Percentiles rank a stretch among this genome's conserved stretches.
These are phyloP conservation scores for Epichloe festucae DNA, from an alignment of 2,329 filamentous ascomycete genomes.

Conservation along the genomic window DNA sequence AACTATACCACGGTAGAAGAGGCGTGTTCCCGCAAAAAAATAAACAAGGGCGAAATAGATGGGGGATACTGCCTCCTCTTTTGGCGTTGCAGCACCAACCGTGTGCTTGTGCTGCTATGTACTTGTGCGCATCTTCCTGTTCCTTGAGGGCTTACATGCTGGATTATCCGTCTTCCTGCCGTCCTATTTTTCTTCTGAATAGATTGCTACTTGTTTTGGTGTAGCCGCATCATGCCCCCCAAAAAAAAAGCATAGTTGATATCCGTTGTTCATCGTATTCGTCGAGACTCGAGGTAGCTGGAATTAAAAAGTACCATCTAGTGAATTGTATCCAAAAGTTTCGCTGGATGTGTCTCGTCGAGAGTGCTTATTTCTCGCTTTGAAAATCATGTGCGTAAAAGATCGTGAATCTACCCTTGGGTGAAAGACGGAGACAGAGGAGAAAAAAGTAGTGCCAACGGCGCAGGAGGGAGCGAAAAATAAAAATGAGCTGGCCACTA, in stretches of 20 bases:
- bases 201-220: neutral
- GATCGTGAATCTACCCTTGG: no score
- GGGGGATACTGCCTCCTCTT: no score
- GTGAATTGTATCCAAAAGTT: neutral
- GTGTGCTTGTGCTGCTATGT: neutral
- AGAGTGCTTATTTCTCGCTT: no score
- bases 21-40: neutral
- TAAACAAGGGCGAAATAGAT: no score
- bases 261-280: neutral
- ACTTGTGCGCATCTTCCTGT: neutral
- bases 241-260: neutral
- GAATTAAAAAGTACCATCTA: neutral
- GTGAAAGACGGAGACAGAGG: neutral
- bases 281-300: neutral
- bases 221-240: neutral
- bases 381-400: neutral
- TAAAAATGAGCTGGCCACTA: neutral
- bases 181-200: no score
- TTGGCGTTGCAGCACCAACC: no score
- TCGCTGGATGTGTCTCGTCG: no score
- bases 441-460: neutral
- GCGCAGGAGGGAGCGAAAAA: neutral
- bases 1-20: constrained; percentile 8
- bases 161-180: no score
- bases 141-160: neutral